These are phyloP conservation scores for Penicillium macrosclerotiorum DNA, from an alignment of 495 filamentous ascomycete species.

Conservation along the genomic window DNA sequence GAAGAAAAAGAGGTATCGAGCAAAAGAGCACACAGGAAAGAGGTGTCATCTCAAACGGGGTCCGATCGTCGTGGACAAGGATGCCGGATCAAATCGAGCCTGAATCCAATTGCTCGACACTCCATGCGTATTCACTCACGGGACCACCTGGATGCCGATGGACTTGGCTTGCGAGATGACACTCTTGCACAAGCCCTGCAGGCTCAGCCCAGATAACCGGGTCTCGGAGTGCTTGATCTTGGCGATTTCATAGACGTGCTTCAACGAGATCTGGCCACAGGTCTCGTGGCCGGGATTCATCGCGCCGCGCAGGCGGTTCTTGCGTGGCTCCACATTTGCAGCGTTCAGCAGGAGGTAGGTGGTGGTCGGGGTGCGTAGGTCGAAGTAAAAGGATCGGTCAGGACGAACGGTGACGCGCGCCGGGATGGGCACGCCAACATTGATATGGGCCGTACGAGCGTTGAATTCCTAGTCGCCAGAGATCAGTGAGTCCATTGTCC, in stretches of 20 bases:
- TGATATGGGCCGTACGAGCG: constrained; percentile 84
- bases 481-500: too few relatives aligned
- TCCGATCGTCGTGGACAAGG: constrained; percentile 8
- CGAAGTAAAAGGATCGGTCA: constrained; percentile 91
- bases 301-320: constrained; percentile 75
- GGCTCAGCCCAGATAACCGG: constrained; percentile 71
- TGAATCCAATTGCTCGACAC: too few relatives aligned
- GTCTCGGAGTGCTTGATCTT: constrained; percentile 89
- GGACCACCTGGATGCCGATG: constrained; percentile 77
- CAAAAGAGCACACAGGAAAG: neutral
- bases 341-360: constrained; percentile 84
- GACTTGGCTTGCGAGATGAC: constrained; percentile 87
- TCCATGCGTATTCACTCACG: constrained; percentile 51
- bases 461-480: constrained; percentile 99
- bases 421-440: constrained; percentile 80
- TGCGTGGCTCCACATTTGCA: constrained; percentile 71
- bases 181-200: constrained; percentile 80
- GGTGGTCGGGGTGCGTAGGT: constrained; percentile 87
- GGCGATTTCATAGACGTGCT: constrained; percentile 98
- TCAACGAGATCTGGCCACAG: constrained; percentile 80
- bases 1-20: constrained; percentile 8
- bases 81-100: neutral
- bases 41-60: neutral
- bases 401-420: constrained; percentile 87
- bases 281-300: constrained; percentile 74